Evolutionary conservation across 2,329 filamentous ascomycete genomes (phyloP).

Genomic region (Blastomyces percursus): DNA sequence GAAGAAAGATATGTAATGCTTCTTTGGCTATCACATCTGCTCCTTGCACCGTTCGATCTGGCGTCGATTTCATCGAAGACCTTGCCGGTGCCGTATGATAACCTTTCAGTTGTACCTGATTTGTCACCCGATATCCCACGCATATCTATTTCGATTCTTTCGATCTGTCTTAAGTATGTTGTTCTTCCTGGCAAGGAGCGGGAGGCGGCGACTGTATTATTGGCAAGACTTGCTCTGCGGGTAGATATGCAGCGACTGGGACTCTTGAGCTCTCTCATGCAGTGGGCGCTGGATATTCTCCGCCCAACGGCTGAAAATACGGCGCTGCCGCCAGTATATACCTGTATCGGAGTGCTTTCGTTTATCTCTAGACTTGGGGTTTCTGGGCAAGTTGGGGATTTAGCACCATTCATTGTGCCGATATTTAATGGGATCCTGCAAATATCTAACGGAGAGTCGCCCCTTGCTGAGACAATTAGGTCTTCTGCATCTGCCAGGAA

Average conservation of each 20-base stretch:
- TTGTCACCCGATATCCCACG: constrained; percentile 55
- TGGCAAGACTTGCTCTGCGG: constrained; percentile 72
- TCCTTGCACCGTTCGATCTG: constrained; percentile 82
- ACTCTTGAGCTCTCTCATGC: constrained; percentile 55
- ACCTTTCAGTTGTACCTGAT: constrained; percentile 20
- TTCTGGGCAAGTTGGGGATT: constrained; percentile 62
- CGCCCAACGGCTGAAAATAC: constrained; percentile 33
- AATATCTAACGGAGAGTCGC: constrained; percentile 44
- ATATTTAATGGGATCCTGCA: constrained; percentile 57
- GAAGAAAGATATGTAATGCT: constrained; percentile 80
- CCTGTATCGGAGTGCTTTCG: constrained; percentile 65
- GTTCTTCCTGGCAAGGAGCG: constrained; percentile 71
- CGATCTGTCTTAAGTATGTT: constrained; percentile 61
- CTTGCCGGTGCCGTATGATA: constrained; percentile 27
- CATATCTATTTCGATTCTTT: constrained; percentile 59
- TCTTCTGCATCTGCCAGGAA: constrained; percentile 73
- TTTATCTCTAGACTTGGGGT: constrained; percentile 66
- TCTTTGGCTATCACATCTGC: constrained; percentile 73
- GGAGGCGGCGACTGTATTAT: constrained; percentile 70
- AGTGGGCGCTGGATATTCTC: constrained; percentile 59
- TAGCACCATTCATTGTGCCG: constrained; percentile 52
- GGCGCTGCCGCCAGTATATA: constrained; percentile 52
- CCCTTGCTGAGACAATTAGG: constrained; percentile 44
- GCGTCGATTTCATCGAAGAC: constrained; percentile 59
- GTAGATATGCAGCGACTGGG: constrained; percentile 76